These are phyloP conservation scores for Taxillus chinensis DNA, from an alignment of 164 flowering plant species.

Conservation along the genomic window DNA sequence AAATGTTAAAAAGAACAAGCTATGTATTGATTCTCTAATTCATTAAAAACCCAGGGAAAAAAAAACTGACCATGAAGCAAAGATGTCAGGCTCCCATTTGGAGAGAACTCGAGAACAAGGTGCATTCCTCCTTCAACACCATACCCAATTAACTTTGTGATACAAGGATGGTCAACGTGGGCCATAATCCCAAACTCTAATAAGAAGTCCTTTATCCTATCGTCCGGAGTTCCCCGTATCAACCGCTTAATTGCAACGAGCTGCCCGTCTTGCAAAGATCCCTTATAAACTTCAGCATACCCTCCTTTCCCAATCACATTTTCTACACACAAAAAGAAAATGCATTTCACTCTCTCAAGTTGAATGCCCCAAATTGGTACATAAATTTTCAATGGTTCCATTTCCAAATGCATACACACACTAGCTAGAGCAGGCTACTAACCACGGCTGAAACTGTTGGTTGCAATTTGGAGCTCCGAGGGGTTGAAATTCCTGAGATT, in stretches of 20 bases:
- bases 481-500: constrained; percentile 14
- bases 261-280: constrained; percentile 32
- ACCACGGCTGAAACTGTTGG: constrained; percentile 70
- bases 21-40: no score
- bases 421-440: neutral
- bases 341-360: neutral
- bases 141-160: constrained; percentile 52
- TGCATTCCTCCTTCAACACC: constrained; percentile 64
- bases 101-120: constrained; percentile 53
- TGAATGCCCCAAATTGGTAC: neutral
- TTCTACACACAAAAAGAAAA: constrained; percentile 18
- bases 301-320: constrained; percentile 67
- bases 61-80: constrained; percentile 37
- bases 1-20: no score
- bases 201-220: constrained; percentile 40
- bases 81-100: constrained; percentile 62
- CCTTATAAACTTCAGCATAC: constrained; percentile 65
- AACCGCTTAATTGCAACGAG: constrained; percentile 52
- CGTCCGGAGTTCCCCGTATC: constrained; percentile 35
- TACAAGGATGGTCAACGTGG: constrained; percentile 59
- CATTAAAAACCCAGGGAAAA: neutral
- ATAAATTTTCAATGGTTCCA: neutral
- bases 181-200: constrained; percentile 65
- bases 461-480: constrained; percentile 61
- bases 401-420: no score